A percentile compares a stretch with the other conserved stretches of the same genome.
Evolutionary conservation across 2,329 filamentous ascomycete genomes (phyloP).

Genomic region (Periconia macrospinosa): DNA sequence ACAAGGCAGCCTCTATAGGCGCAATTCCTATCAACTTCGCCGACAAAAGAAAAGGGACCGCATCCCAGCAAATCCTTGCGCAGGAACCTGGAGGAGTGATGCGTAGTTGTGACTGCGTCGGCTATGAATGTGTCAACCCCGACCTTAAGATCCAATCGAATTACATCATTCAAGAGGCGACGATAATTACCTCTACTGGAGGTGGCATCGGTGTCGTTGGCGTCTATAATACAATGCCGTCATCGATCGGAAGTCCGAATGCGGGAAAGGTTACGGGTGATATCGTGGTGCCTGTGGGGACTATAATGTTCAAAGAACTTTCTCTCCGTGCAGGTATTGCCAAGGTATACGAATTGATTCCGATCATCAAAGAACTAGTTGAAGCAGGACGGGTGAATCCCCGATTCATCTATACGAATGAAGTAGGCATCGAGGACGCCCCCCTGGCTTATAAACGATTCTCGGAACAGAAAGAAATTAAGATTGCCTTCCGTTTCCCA

Average conservation of each 20-base stretch:
- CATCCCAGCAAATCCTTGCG: too few relatives aligned
- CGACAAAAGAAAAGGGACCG: too few relatives aligned
- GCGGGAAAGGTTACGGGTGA: too few relatives aligned
- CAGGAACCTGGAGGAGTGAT: too few relatives aligned
- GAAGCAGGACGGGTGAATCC: constrained; percentile 11
- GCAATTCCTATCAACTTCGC: too few relatives aligned
- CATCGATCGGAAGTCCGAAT: constrained; percentile 4
- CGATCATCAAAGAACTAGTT: constrained; percentile 8
- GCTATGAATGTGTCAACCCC: too few relatives aligned
- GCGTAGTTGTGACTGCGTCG: too few relatives aligned
- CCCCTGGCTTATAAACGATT: constrained; percentile 16
- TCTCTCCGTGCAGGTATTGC: too few relatives aligned
- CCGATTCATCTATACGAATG: constrained; percentile 8
- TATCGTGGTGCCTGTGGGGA: too few relatives aligned
- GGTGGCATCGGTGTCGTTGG: constrained; percentile 35
- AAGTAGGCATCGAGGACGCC: constrained; percentile 18
- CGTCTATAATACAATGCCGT: constrained; percentile 12
- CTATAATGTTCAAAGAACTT: too few relatives aligned
- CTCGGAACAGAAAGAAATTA: constrained; percentile 12
- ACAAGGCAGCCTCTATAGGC: constrained; percentile 12
- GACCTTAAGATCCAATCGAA: not conserved
- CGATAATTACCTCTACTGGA: constrained; percentile 23
- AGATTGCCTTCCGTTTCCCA: constrained; percentile 14
- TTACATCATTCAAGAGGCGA: constrained; percentile 9
- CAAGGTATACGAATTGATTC: too few relatives aligned